Evolutionary conservation across 805 yeast species (phyloP).

Genomic region (Yarrowia bubula): DNA sequence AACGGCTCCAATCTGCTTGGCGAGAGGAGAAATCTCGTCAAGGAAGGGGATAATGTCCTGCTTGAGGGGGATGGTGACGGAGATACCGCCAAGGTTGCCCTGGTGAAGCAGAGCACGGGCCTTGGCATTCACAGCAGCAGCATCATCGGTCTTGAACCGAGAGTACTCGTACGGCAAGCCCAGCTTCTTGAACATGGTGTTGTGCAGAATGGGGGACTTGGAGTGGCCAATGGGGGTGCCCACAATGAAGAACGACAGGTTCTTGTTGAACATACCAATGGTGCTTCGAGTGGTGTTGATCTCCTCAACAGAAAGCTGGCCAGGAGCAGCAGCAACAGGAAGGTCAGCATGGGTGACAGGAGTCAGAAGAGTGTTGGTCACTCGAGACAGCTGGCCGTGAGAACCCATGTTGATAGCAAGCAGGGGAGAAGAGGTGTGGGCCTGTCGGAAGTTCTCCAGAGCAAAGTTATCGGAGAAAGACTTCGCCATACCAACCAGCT

Average conservation of each 20-base stretch:
- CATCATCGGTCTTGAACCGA: conserved; percentile 65
- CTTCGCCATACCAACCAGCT: conserved; percentile 78
- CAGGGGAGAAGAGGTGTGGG: conserved; percentile 59
- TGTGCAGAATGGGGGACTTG: conserved; percentile 84
- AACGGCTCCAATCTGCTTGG: conserved; percentile 84
- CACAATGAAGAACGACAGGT: conserved; percentile 61
- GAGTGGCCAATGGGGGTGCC: conserved; percentile 86
- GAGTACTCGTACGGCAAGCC: conserved; percentile 75
- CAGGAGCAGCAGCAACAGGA: conserved; percentile 75
- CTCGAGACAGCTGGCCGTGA: conserved; percentile 74
- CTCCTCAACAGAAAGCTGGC: conserved; percentile 66
- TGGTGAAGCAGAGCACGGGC: conserved; percentile 45
- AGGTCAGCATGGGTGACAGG: conserved; percentile 77
- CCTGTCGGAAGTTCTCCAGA: conserved; percentile 65
- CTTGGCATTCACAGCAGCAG: conserved; percentile 52
- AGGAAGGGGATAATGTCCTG: conserved; percentile 70
- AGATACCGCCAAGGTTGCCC: conserved; percentile 78
- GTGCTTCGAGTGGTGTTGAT: conserved; percentile 56
- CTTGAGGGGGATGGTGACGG: conserved; percentile 92
- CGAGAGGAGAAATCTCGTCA: conserved; percentile 69
- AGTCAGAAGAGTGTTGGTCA: conserved; percentile 69
- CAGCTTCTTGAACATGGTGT: conserved; percentile 68
- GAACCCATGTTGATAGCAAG: conserved; percentile 82
- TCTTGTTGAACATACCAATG: conserved; percentile 61
- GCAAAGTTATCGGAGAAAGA: conserved; percentile 63